phyloP scores from a whole-genome alignment of 164 flowering plant species.

The Paratinospora sagittata region DNA sequence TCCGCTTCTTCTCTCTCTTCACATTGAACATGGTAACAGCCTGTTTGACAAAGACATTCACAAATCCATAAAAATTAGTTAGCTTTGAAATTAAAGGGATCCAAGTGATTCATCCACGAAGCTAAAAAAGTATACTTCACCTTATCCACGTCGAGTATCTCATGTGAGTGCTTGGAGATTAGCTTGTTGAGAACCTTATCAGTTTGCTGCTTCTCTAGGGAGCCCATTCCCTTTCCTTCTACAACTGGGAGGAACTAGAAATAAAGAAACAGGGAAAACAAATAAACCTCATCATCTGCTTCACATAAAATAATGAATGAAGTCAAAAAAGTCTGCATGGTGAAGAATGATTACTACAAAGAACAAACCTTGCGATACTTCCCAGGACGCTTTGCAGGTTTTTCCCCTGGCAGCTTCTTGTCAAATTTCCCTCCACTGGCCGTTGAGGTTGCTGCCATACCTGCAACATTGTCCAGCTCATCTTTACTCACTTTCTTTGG shows the following conservation, averaged over 20 bases:
- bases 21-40: conserved; percentile 47
- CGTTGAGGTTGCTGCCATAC: conserved; percentile 80
- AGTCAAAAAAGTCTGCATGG: not conserved
- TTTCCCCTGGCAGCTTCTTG: conserved; percentile 85
- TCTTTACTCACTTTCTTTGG: conserved; percentile 60
- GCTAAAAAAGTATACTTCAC: conserved; percentile 23
- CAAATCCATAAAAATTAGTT: not conserved
- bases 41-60: conserved; percentile 33
- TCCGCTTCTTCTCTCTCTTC: conserved; percentile 33
- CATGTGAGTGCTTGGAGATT: conserved; percentile 71
- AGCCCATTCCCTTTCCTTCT: conserved; percentile 68
- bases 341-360: not conserved
- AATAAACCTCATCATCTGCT: not conserved
- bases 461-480: conserved; percentile 73
- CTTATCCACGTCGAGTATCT: conserved; percentile 74
- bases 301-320: not conserved
- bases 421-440: conserved; percentile 98
- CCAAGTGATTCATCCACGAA: not conserved
- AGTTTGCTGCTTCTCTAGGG: conserved; percentile 65
- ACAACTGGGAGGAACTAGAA: conserved; percentile 60
- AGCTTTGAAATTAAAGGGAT: not conserved
- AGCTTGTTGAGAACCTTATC: conserved; percentile 77
- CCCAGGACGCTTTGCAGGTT: conserved; percentile 68
- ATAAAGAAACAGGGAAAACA: not conserved
- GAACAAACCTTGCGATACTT: conserved; percentile 78